A percentile compares a stretch with the other conserved stretches of the same genome.
Conservation (phyloP, 108 stramenopile genomes). For the Nannochloropsis gaditana region DNA sequence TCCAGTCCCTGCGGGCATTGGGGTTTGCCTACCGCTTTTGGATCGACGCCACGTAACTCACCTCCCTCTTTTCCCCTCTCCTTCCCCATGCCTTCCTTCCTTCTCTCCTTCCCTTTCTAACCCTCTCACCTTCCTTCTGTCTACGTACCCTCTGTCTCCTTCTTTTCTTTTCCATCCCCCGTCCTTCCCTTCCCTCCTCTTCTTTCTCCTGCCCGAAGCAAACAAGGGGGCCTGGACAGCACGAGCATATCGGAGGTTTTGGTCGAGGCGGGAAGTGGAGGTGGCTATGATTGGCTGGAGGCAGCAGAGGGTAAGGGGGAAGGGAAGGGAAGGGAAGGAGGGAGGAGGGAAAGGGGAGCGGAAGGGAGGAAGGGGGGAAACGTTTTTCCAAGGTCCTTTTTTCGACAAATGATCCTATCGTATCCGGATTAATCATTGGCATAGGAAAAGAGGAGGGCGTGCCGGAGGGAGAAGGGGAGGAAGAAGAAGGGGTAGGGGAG, state of each 20-base stretch:
- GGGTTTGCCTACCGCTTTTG: not conserved
- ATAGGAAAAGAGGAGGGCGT: not conserved
- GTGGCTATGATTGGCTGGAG: not conserved
- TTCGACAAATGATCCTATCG: not conserved
- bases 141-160: no score
- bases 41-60: not conserved
- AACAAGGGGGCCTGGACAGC: not conserved
- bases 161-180: not conserved
- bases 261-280: not conserved
- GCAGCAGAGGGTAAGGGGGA: not conserved
- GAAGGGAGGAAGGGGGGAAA: not conserved
- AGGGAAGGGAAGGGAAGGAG: slow-evolving; percentile 12
- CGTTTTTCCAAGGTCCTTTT: not conserved
- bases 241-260: not conserved
- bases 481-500: not conserved
- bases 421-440: not conserved
- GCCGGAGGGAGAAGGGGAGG: not conserved
- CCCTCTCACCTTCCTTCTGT: no score
- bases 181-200: not conserved
- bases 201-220: no score
- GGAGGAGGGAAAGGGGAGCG: not conserved
- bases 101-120: no score
- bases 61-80: no score
- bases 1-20: not conserved
- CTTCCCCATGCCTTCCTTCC: no score